Base-by-base conservation (phyloP, 2,329 filamentous ascomycete genomes). In the Curvularia sp. region DNA sequence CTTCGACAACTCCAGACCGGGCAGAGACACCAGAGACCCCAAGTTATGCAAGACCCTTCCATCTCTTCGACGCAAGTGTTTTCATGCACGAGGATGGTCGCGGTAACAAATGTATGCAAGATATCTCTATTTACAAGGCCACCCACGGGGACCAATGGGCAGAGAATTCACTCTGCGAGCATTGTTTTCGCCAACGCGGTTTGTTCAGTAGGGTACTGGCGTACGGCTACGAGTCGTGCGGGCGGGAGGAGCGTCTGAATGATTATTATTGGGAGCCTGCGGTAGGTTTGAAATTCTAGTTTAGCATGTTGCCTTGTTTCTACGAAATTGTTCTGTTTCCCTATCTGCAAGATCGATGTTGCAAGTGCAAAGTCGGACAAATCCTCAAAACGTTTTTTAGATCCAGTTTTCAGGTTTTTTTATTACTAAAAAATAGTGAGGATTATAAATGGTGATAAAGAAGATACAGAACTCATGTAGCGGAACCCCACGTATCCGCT, bases 221-320 rank as follows among this genome's bases (percentile, higher is more conserved):
- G 47, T 49, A 69, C 47, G 72, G 68, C 43, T 76, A 69, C 53
- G 70, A 72, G 62, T 48, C 60, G 47, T 76, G 73, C 55, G 70
- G 68, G 39, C 49, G 60, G 9, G 60, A 65, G 7, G 65, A 73
- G 22, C 53, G 61, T 24, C 55, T 76, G 41, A 60, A 72, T n/a
- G 67, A 67, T 18, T 67, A 73, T 49, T 74, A 72, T 35, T 76
- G 70, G 72, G 67, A 74, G 47, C 30, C 44, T 44, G 30, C 47
- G 13, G 12, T 49, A 7, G 26, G 41, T 15, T 47, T 39, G 5
- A 38, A 28, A 15, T 55, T 33, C 53, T 55, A 55, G 47, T 6
- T 46, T 4, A n/a, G 15, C 8, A 28, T 6, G 24, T 4, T 22
- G 13, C 4, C 12, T 26, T 44, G 13, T 44, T 15, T 1, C 13